phyloP scores from a whole-genome alignment of 352 stramenopile species.

The Phytopythium kandeliae region DNA sequence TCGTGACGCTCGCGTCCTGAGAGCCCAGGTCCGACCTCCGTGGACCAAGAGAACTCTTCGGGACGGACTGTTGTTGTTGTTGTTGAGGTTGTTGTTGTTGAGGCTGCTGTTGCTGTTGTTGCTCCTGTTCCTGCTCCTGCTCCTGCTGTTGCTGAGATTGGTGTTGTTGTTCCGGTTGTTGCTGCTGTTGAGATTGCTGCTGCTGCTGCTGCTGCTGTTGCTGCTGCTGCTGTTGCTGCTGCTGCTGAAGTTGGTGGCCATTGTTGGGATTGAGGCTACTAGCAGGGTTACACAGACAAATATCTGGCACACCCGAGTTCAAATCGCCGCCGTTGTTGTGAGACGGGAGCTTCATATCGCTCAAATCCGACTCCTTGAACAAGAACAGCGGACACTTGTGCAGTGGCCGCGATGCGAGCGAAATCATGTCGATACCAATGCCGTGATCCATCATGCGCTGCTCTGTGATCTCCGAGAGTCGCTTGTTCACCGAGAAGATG shows the following conservation, averaged over 20 bases:
- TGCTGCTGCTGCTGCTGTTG: constrained; percentile 15
- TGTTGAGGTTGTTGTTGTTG: constrained; percentile 5
- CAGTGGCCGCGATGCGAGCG: constrained; percentile 90
- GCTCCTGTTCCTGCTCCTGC: no score
- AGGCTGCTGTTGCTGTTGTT: neutral
- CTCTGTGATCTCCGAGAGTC: constrained; percentile 95
- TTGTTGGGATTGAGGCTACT: constrained; percentile 10
- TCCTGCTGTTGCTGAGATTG: no score
- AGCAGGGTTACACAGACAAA: constrained; percentile 31
- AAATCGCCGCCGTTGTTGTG: constrained; percentile 15
- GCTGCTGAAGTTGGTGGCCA: constrained; percentile 5
- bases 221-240: neutral
- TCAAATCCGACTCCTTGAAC: constrained; percentile 82
- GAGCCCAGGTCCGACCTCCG: constrained; percentile 37
- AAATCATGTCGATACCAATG: constrained; percentile 98
- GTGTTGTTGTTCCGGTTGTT: constrained; percentile 10
- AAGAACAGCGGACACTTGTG: constrained; percentile 98
- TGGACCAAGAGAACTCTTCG: constrained; percentile 21
- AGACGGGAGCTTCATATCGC: constrained; percentile 49
- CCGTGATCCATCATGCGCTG: constrained; percentile 99
- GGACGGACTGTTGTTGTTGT: constrained; percentile 12
- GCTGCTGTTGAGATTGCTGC: constrained; percentile 7
- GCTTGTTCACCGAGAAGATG: constrained; percentile 96
- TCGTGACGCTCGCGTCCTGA: constrained; percentile 19
- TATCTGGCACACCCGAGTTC: constrained; percentile 18